phyloP scores from a whole-genome alignment of 2,329 filamentous ascomycete genomes.

The Diaporthe aspalathi region DNA sequence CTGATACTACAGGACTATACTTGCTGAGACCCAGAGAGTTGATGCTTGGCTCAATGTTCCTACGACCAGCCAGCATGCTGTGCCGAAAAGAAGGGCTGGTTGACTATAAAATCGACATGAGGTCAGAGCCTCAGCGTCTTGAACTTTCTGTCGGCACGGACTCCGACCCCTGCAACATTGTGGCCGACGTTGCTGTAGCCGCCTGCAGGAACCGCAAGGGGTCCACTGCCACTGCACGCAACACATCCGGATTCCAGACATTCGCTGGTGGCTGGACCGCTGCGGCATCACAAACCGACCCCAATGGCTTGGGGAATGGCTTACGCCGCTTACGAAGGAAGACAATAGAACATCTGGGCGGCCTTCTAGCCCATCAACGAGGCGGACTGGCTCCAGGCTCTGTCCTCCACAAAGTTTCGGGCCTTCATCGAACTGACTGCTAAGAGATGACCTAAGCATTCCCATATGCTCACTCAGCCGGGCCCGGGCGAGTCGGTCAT shows the following conservation, averaged over 20 bases:
- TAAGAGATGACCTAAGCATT: slow-evolving; percentile 25
- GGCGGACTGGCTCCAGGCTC: not conserved
- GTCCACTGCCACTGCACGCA: not conserved
- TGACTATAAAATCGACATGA: not conserved
- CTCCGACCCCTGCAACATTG: slow-evolving; percentile 11
- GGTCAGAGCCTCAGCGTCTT: slow-evolving; percentile 19
- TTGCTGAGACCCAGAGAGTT: too few relatives aligned
- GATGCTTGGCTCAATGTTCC: too few relatives aligned
- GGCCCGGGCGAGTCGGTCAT: not conserved
- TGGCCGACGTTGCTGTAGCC: not conserved
- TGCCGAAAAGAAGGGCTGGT: not conserved
- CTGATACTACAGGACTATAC: too few relatives aligned
- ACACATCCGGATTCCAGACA: too few relatives aligned
- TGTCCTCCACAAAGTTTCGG: slow-evolving; percentile 7
- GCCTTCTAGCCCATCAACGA: not conserved
- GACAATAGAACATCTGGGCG: not conserved
- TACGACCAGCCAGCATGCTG: too few relatives aligned
- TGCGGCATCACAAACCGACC: not conserved
- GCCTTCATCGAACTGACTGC: not conserved
- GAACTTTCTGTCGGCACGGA: slow-evolving; percentile 17
- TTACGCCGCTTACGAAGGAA: not conserved
- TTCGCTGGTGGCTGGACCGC: slow-evolving; percentile 11
- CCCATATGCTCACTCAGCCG: slow-evolving; percentile 31
- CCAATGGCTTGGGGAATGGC: not conserved
- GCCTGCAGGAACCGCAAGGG: slow-evolving; percentile 17